Evolutionary conservation across 1,139 yeast species (phyloP).

Genomic region (Geotrichum restrictum): DNA sequence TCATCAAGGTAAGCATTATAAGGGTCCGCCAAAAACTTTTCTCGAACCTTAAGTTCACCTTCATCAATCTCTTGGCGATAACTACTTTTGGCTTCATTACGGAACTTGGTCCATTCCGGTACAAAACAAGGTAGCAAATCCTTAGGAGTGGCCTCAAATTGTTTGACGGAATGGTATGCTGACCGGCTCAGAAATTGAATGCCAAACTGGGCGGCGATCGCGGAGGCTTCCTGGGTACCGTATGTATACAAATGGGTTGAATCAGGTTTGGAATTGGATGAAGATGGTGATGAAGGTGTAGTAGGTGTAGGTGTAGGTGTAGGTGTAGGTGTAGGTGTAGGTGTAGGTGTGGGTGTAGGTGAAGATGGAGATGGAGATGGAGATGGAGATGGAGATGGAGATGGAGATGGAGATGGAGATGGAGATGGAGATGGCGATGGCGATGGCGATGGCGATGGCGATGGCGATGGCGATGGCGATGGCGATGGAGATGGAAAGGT

Average conservation of each 20-base stretch:
- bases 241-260: too few relatives aligned
- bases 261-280: too few relatives aligned
- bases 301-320: too few relatives aligned
- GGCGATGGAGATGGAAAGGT: too few relatives aligned
- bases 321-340: too few relatives aligned
- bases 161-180: not conserved
- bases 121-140: conserved; percentile 9
- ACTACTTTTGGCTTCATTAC: not conserved
- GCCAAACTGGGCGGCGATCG: not conserved
- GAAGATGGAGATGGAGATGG: too few relatives aligned
- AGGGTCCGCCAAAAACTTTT: conserved; percentile 4
- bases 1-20: conserved; percentile 11
- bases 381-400: too few relatives aligned
- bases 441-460: too few relatives aligned
- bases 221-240: too few relatives aligned
- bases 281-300: too few relatives aligned
- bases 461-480: not conserved
- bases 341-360: too few relatives aligned
- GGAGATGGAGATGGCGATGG: too few relatives aligned
- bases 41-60: conserved; percentile 2
- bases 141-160: conserved; percentile 7
- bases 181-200: not conserved
- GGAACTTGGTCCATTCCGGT: conserved; percentile 14
- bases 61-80: conserved; percentile 5
- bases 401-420: not conserved